phyloP scores from a whole-genome alignment of 768 basidiomycete species.

The Serendipita indica region DNA sequence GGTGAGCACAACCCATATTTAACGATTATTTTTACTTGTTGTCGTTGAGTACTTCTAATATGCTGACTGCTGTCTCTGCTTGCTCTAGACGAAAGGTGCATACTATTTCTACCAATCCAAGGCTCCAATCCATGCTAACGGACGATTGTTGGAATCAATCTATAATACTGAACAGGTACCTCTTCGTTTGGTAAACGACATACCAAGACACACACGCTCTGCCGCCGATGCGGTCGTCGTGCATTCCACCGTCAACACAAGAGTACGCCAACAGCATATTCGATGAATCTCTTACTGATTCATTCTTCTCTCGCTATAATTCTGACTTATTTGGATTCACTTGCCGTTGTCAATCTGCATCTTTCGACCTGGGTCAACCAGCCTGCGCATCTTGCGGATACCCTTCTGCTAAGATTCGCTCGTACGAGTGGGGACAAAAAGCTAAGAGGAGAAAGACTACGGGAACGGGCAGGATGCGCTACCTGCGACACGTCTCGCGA shows the following conservation, averaged over 20 bases:
- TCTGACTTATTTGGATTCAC: neutral
- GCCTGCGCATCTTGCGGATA: slow-evolving; percentile 95
- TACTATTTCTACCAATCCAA: slow-evolving; percentile 17
- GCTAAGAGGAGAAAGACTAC: slow-evolving; percentile 99
- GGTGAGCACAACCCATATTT: neutral
- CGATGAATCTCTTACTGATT: too few relatives aligned
- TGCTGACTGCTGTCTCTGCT: slow-evolving; percentile 15
- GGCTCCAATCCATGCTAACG: slow-evolving; percentile 15
- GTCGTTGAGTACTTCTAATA: neutral
- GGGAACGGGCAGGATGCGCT: slow-evolving; percentile 88
- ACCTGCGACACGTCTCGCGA: slow-evolving; percentile 84
- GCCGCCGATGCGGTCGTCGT: slow-evolving; percentile 90
- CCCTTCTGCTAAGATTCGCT: slow-evolving; percentile 87
- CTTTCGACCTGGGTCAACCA: too few relatives aligned
- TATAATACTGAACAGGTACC: slow-evolving; percentile 51
- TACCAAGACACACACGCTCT: slow-evolving; percentile 93
- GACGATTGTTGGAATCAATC: neutral
- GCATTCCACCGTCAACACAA: slow-evolving; percentile 99
- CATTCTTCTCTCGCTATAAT: too few relatives aligned
- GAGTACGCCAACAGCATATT: slow-evolving; percentile 36
- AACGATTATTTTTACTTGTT: too few relatives aligned
- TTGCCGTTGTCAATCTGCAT: neutral
- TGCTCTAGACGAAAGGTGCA: slow-evolving; percentile 71
- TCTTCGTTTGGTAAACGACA: slow-evolving; percentile 97
- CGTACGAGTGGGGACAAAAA: slow-evolving; percentile 97